Percentiles rank a stretch among this genome's conserved stretches.
Conservation (phyloP, 306 rosid genomes). For the Casuarina equisetifolia region DNA sequence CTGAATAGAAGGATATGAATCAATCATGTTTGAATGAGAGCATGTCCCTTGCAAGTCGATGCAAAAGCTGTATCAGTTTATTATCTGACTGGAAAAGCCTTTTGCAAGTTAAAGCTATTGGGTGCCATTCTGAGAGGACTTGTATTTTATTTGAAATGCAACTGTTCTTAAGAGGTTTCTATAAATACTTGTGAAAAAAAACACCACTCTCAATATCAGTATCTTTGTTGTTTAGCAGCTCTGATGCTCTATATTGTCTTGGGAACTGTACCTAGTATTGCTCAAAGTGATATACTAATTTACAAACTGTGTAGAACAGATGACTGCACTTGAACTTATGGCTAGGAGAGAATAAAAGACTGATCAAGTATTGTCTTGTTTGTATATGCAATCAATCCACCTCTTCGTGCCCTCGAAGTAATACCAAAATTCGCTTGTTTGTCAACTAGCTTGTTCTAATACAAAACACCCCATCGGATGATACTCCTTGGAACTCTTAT, state of each 20-base stretch:
- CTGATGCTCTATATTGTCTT: neutral
- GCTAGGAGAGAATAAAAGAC: neutral
- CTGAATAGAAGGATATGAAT: neutral
- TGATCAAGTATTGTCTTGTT: neutral
- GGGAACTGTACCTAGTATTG: neutral
- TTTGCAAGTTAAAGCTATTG: neutral
- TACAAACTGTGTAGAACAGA: neutral
- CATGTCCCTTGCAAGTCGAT: no score
- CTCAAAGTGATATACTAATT: neutral
- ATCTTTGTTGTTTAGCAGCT: constrained; percentile 3
- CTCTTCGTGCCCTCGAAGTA: neutral
- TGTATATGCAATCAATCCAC: neutral
- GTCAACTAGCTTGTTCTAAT: neutral
- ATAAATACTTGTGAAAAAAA: neutral
- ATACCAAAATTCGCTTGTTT: neutral
- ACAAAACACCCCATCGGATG: neutral
- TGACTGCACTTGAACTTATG: neutral
- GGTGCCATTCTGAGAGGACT: constrained; percentile 2
- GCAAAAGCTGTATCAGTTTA: no score
- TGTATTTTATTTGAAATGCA: neutral
- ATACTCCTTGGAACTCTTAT: neutral
- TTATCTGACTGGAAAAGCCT: no score
- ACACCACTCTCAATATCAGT: neutral
- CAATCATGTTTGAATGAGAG: no score
- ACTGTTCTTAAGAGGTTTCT: neutral